phyloP scores from a whole-genome alignment of 257 asterid genomes.

The Fraxinus excelsior region DNA sequence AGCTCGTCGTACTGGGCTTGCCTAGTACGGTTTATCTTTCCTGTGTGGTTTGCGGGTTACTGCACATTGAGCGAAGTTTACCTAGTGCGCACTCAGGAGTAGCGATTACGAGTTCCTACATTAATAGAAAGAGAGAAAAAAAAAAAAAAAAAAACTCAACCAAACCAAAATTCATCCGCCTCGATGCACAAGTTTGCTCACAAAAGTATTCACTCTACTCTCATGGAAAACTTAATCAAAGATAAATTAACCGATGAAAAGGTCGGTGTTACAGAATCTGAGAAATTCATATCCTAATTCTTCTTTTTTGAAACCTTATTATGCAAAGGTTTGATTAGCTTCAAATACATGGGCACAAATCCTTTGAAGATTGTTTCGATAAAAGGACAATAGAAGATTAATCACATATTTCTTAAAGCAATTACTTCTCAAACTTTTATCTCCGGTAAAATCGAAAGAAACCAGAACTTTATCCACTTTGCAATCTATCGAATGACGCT shows the following conservation, averaged over 20 bases:
- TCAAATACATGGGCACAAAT: conserved; percentile 53
- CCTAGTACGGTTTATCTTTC: too few species aligned
- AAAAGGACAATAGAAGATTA: conserved; percentile 15
- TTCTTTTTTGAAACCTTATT: conserved; percentile 50
- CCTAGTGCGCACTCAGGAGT: too few species aligned
- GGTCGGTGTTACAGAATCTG: conserved; percentile 42
- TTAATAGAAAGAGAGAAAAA: too few species aligned
- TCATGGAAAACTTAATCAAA: conserved; percentile 43
- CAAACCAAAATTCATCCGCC: too few species aligned
- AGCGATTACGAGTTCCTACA: too few species aligned
- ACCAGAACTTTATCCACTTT: conserved; percentile 34
- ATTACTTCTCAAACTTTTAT: conserved; percentile 52
- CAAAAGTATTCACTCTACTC: conserved; percentile 49
- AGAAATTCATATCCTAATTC: conserved; percentile 28
- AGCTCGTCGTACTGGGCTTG: too few species aligned
- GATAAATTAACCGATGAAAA: conserved; percentile 37
- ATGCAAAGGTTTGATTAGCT: conserved; percentile 64
- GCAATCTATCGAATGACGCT: conserved; percentile 19
- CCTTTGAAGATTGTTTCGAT: conserved; percentile 34
- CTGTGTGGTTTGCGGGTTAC: too few species aligned
- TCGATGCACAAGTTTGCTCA: conserved; percentile 27
- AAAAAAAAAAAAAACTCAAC: too few species aligned
- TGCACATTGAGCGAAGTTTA: too few species aligned
- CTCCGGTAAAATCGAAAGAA: conserved; percentile 38
- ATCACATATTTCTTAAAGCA: conserved; percentile 40